Evolutionary conservation across 495 filamentous ascomycete genomes (phyloP).

Genomic region (Talaromyces liani): DNA sequence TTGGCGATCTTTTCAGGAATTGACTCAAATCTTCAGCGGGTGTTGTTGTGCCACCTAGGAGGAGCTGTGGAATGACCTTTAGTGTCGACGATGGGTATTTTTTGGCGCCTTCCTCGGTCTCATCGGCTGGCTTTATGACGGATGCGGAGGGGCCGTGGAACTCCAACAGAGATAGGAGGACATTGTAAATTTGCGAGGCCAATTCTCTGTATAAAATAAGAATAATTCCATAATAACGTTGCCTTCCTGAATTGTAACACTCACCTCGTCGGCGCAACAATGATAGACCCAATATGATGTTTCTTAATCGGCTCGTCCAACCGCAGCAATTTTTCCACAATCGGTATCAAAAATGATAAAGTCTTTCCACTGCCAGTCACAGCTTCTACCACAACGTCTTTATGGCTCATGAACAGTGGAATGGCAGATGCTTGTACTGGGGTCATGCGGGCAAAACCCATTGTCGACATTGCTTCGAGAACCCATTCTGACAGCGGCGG

Average conservation of each 20-base stretch:
- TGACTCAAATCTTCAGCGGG: constrained; percentile 75
- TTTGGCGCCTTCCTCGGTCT: constrained; percentile 44
- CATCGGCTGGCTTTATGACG: constrained; percentile 43
- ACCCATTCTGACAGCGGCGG: constrained; percentile 86
- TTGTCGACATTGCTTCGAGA: constrained; percentile 70
- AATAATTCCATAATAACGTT: neutral
- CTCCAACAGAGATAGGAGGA: constrained; percentile 66
- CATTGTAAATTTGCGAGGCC: constrained; percentile 80
- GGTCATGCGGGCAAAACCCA: constrained; percentile 84
- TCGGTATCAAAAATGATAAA: constrained; percentile 79
- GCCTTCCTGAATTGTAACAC: neutral
- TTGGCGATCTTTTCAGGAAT: constrained; percentile 75
- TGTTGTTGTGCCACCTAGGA: constrained; percentile 79
- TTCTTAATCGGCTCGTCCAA: constrained; percentile 71
- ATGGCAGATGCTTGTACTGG: constrained; percentile 93
- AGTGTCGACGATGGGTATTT: constrained; percentile 39
- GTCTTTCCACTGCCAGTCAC: constrained; percentile 97
- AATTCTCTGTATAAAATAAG: constrained; percentile 54
- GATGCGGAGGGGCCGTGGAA: constrained; percentile 77
- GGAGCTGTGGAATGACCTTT: constrained; percentile 74
- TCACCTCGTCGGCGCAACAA: constrained; percentile 80
- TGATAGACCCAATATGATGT: constrained; percentile 82
- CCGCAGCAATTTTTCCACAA: constrained; percentile 77
- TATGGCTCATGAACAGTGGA: constrained; percentile 84
- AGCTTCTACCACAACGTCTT: constrained; percentile 95